phyloP scores from a whole-genome alignment of 2,329 filamentous ascomycete species.

The Ascochyta lentis region DNA sequence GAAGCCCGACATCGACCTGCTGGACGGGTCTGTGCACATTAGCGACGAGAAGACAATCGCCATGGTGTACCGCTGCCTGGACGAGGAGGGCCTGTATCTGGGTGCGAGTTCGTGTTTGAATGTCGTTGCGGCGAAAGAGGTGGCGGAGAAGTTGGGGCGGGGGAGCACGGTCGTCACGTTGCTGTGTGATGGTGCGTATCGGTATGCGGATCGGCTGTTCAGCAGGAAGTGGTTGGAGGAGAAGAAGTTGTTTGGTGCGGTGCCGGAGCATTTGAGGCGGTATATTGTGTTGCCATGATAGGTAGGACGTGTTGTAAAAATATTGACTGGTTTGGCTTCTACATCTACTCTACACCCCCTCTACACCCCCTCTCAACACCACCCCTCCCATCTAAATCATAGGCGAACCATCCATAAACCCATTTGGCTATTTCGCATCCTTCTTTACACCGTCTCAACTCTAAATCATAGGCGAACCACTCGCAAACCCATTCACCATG shows the following conservation, averaged over 20 bases:
- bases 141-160: slow-evolving; percentile 86
- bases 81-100: slow-evolving; percentile 94
- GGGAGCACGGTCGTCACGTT: slow-evolving; percentile 93
- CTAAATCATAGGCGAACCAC: slow-evolving; percentile 55
- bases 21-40: slow-evolving; percentile 86
- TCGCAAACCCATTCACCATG: slow-evolving; percentile 77
- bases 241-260: slow-evolving; percentile 81
- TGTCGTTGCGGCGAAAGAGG: slow-evolving; percentile 92
- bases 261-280: slow-evolving; percentile 86
- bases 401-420: slow-evolving; percentile 65
- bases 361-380: not conserved
- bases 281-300: slow-evolving; percentile 86
- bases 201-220: slow-evolving; percentile 94
- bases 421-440: slow-evolving; percentile 52
- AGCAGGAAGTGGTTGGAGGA: slow-evolving; percentile 86
- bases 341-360: not conserved
- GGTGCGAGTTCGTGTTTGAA: slow-evolving; percentile 94
- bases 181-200: slow-evolving; percentile 94
- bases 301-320: not conserved
- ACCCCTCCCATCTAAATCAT: slow-evolving; percentile 47
- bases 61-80: slow-evolving; percentile 96
- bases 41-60: slow-evolving; percentile 93
- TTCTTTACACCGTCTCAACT: not conserved
- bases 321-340: not conserved
- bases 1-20: slow-evolving; percentile 77